phyloP scores from a whole-genome alignment of 208 protist genomes.

The Leptomonas pyrrhocoris region DNA sequence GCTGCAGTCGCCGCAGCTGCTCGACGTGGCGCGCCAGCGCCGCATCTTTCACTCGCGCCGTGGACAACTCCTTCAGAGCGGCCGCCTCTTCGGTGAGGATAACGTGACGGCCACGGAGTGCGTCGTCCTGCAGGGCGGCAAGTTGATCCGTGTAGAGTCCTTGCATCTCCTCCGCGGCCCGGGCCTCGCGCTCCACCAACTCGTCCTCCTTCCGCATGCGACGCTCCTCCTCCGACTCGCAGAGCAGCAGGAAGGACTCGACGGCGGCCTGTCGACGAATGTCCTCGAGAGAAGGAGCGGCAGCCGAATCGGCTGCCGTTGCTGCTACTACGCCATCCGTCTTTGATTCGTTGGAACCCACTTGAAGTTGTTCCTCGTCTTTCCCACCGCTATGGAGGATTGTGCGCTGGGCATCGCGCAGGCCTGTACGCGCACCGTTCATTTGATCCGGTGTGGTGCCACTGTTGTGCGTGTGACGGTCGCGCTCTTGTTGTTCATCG shows the following conservation, averaged over 20 bases:
- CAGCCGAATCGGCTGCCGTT: neutral
- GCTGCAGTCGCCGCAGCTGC: slow-evolving; percentile 41
- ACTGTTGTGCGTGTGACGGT: neutral
- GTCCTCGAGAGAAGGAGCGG: slow-evolving; percentile 2
- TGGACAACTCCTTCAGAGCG: slow-evolving; percentile 31
- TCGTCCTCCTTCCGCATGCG: slow-evolving; percentile 60
- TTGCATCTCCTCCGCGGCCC: slow-evolving; percentile 30
- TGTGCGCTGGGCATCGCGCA: too few species aligned
- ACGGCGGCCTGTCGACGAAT: slow-evolving; percentile 39
- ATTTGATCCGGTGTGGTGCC: neutral
- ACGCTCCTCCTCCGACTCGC: slow-evolving; percentile 35
- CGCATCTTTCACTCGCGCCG: slow-evolving; percentile 18
- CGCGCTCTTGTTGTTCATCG: slow-evolving; percentile 15
- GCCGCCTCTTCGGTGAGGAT: slow-evolving; percentile 16
- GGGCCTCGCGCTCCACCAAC: slow-evolving; percentile 30
- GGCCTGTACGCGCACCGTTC: too few species aligned
- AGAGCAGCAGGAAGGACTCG: slow-evolving; percentile 37
- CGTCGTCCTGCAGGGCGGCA: slow-evolving; percentile 18
- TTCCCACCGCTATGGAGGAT: neutral
- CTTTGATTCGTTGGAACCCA: neutral
- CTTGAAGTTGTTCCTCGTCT: neutral
- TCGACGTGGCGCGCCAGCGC: slow-evolving; percentile 34
- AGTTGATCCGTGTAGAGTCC: slow-evolving; percentile 24
- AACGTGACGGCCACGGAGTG: neutral
- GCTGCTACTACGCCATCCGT: neutral